A percentile compares a stretch with the other conserved stretches of the same genome.
Evolutionary conservation across 345 rosid genomes (phyloP).

Genomic region (Excoecaria cochinchinensis): DNA sequence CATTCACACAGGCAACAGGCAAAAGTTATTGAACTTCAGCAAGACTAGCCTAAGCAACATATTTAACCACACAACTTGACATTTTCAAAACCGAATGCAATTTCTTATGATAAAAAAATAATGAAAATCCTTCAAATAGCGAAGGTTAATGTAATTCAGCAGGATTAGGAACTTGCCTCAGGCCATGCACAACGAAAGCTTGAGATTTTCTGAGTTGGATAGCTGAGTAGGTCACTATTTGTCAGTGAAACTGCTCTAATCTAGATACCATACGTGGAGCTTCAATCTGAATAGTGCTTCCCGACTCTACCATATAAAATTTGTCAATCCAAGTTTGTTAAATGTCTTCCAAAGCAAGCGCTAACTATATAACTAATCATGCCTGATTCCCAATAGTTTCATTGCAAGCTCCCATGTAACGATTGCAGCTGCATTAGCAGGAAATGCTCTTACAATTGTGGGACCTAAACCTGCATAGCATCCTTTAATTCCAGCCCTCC

Average conservation of each 20-base stretch:
- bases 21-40: not conserved
- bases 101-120: not conserved
- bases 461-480: conserved; percentile 91
- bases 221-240: not conserved
- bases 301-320: not conserved
- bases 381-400: conserved; percentile 69
- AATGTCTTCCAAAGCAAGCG: not conserved
- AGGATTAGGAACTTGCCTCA: not conserved
- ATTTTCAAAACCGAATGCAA: not conserved
- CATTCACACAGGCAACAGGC: not conserved
- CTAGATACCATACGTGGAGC: not conserved
- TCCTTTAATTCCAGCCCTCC: conserved; percentile 75
- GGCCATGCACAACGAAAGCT: not conserved
- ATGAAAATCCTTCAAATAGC: not conserved
- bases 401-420: conserved; percentile 93
- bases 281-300: not conserved
- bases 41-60: not conserved
- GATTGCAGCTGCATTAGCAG: conserved; percentile 96
- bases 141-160: conserved; percentile 9
- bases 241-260: not conserved
- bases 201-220: not conserved
- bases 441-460: conserved; percentile 81
- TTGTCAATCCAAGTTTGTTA: not conserved
- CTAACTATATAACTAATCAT: conserved; percentile 24
- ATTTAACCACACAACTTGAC: not conserved